These are phyloP conservation scores for Cephaloascus fragrans DNA, from an alignment of 805 yeast species.

Conservation along the genomic window DNA sequence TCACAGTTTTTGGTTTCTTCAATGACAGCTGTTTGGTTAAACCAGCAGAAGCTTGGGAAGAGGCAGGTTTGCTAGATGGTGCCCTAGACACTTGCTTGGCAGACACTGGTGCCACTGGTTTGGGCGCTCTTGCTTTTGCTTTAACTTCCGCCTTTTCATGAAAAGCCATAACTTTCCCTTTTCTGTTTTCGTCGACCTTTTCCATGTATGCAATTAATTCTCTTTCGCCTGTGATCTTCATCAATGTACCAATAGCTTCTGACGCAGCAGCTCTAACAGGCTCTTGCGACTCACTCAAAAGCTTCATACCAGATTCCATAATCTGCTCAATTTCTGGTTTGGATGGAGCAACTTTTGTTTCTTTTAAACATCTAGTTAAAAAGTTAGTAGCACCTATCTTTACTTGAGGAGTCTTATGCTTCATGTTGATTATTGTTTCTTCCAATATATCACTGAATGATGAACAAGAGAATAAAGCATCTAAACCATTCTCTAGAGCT, in stretches of 20 bases:
- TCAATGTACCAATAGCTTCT: constrained; percentile 67
- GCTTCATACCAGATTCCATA: constrained; percentile 44
- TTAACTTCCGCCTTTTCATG: constrained; percentile 47
- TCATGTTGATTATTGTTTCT: constrained; percentile 47
- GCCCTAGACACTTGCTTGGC: constrained; percentile 3
- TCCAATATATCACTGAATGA: constrained; percentile 49
- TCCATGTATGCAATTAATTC: constrained; percentile 51
- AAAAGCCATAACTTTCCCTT: constrained; percentile 52
- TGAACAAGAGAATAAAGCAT: constrained; percentile 45
- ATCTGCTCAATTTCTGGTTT: constrained; percentile 46
- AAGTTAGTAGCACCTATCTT: constrained; percentile 61
- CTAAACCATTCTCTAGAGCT: constrained; percentile 57
- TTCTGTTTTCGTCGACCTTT: constrained; percentile 68
- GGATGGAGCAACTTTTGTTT: constrained; percentile 38
- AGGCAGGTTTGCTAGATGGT: constrained; percentile 5
- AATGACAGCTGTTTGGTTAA: constrained; percentile 6
- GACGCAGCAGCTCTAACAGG: constrained; percentile 74
- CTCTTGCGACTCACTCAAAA: constrained; percentile 77
- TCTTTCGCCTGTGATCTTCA: constrained; percentile 75
- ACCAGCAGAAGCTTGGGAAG: constrained; percentile 3
- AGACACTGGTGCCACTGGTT: constrained; percentile 6
- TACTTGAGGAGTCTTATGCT: constrained; percentile 77
- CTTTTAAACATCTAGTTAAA: constrained; percentile 51
- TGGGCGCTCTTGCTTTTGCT: constrained; percentile 16
- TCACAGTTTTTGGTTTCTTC: constrained; percentile 9